Base-by-base conservation (phyloP, 1,284 basidiomycete species). In the Termitomyces sp. region DNA sequence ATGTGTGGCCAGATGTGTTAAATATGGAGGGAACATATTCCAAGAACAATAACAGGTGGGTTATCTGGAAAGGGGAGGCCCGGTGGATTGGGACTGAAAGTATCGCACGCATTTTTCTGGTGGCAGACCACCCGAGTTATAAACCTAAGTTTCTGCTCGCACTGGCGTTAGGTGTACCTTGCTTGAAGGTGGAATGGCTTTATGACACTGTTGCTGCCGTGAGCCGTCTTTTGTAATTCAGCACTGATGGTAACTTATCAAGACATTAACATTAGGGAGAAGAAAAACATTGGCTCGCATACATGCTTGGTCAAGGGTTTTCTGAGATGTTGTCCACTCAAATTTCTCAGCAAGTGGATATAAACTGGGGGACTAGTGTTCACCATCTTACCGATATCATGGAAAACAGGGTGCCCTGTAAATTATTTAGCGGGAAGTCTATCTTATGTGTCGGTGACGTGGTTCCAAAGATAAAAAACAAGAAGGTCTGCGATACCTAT, bases 81-180 rank as follows among this genome's bases (percentile, higher is more conserved):
- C 61, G 70, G 46, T 82, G 76, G 72, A 70, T 66, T 40, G 66
- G 69, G 15, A 70, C 71, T 36, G 58, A 61, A 17, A 66, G 68
- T 9, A 65, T 83, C 31, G 75, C 84, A 10, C 79, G 82, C 13
- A 73, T 92, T 24, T 86, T 93, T 65, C 73, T 92, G 24, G 61
- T 92, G 13, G 82, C 88, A 0, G 82, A 88, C 58, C 77, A 81
- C 28, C 67, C 75, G 7, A 80, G 77, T 56, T 80, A 83, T 56
- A 94, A 90, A 58, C 78, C 86, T 3, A 94, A 94, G 67, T 92
- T 82, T 64, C 73, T 95, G 50, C 78, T 87, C 5, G 90, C 92
- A 5, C 77, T 96, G 30, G 91, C 89, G 0, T 73, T 93, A 28
- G 93, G 93, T 5, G 84, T 96, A 47, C 94, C 93, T 0, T 92